These are phyloP conservation scores for Thalassiosira oceanica DNA, from an alignment of 352 stramenopile species.

Conservation along the genomic window DNA sequence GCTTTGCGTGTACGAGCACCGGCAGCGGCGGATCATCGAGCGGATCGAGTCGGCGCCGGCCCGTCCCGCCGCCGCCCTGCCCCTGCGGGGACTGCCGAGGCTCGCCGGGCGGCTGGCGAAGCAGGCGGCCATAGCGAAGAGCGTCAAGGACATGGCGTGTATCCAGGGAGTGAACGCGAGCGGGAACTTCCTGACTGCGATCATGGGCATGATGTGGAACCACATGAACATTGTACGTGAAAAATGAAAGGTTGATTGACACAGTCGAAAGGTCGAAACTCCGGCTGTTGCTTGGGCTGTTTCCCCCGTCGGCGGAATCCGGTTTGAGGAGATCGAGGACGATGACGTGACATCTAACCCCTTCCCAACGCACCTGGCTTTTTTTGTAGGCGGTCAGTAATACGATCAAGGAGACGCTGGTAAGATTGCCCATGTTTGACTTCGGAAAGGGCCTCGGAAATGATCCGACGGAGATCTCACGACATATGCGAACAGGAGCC, in stretches of 20 bases:
- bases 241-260: too few species aligned
- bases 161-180: slow-evolving; percentile 10
- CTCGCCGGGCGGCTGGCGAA: background rate
- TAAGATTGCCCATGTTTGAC: too few species aligned
- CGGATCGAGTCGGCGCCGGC: background rate
- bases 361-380: too few species aligned
- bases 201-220: slow-evolving; percentile 57
- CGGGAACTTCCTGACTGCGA: slow-evolving; percentile 47
- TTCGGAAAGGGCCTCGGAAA: too few species aligned
- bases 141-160: slow-evolving; percentile 1
- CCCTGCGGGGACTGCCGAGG: background rate
- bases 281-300: too few species aligned
- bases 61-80: background rate
- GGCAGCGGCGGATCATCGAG: background rate
- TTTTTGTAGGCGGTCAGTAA: slow-evolving; percentile 40
- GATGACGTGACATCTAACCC: too few species aligned
- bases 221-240: slow-evolving; percentile 54
- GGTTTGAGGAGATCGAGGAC: too few species aligned
- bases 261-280: too few species aligned
- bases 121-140: background rate
- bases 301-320: too few species aligned
- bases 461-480: too few species aligned
- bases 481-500: too few species aligned
- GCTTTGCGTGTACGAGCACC: slow-evolving; percentile 11
- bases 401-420: slow-evolving; percentile 49